These are phyloP conservation scores for Selenicereus undatus DNA, from an alignment of 148 eudicot species.

Conservation along the genomic window DNA sequence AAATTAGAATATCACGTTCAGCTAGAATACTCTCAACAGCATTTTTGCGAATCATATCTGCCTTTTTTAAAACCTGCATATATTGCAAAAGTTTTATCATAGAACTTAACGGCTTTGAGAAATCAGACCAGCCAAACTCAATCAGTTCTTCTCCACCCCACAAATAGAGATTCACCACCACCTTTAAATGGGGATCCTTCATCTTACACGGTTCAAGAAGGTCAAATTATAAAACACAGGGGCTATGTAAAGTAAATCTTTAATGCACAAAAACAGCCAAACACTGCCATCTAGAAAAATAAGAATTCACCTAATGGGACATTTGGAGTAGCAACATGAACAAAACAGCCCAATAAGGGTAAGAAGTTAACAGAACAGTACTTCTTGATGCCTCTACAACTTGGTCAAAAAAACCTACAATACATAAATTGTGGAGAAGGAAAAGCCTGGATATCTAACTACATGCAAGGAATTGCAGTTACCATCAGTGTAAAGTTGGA, in stretches of 20 bases:
- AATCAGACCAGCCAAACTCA: not conserved
- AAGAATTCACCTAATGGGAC: not conserved
- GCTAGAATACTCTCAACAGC: conserved; percentile 99
- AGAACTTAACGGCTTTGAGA: not conserved
- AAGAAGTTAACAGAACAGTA: not conserved
- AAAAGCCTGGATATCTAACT: not conserved
- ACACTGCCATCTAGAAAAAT: not conserved
- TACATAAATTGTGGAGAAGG: not conserved
- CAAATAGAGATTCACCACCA: not conserved
- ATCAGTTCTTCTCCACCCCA: not conserved
- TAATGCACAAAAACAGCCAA: not conserved
- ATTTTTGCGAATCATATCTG: conserved; percentile 98
- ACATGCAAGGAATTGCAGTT: not conserved
- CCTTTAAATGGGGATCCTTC: not conserved
- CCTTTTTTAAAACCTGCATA: conserved; percentile 82
- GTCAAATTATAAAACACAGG: not conserved
- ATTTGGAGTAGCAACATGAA: not conserved
- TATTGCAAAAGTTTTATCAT: not conserved
- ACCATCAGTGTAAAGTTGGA: not conserved
- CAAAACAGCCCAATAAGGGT: not conserved
- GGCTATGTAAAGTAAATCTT: not conserved
- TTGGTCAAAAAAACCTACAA: not conserved
- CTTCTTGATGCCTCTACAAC: not conserved
- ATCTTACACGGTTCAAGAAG: not conserved
- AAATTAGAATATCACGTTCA: conserved; percentile 90